These are phyloP conservation scores for Bruguiera hainesii DNA, from an alignment of 441 rosid species.

Conservation along the genomic window DNA sequence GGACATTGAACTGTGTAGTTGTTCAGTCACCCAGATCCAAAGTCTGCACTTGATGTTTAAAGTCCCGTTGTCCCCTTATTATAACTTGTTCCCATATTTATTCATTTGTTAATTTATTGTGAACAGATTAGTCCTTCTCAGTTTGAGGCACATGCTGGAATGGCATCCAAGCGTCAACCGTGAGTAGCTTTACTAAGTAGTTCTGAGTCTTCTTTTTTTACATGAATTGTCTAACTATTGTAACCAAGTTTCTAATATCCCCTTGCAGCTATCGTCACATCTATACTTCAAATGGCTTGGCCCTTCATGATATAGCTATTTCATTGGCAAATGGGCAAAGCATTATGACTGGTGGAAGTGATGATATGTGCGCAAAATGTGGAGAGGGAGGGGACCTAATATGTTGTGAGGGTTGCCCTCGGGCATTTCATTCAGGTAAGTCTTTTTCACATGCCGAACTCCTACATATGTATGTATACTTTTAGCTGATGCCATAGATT, in stretches of 20 bases:
- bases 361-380: constrained; percentile 87
- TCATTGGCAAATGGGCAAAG: constrained; percentile 76
- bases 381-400: constrained; percentile 79
- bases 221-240: constrained; percentile 3
- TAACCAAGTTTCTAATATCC: constrained; percentile 11
- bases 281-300: constrained; percentile 72
- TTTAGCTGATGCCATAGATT: neutral
- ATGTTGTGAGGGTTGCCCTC: constrained; percentile 77
- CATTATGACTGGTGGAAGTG: constrained; percentile 63
- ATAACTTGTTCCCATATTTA: no score
- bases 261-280: constrained; percentile 89
- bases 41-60: constrained; percentile 3
- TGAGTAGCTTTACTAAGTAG: constrained; percentile 37
- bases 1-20: constrained; percentile 2
- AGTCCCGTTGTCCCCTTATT: neutral
- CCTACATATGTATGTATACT: no score
- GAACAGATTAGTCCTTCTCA: constrained; percentile 96
- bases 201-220: neutral
- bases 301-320: constrained; percentile 90
- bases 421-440: constrained; percentile 80
- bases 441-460: constrained; percentile 7
- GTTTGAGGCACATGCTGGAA: constrained; percentile 99
- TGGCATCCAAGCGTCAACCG: constrained; percentile 99
- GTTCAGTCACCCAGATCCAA: neutral
- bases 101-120: constrained; percentile 5